Base-by-base conservation (phyloP, 2,329 filamentous ascomycete genomes). In the Nigrospora osmanthi region DNA sequence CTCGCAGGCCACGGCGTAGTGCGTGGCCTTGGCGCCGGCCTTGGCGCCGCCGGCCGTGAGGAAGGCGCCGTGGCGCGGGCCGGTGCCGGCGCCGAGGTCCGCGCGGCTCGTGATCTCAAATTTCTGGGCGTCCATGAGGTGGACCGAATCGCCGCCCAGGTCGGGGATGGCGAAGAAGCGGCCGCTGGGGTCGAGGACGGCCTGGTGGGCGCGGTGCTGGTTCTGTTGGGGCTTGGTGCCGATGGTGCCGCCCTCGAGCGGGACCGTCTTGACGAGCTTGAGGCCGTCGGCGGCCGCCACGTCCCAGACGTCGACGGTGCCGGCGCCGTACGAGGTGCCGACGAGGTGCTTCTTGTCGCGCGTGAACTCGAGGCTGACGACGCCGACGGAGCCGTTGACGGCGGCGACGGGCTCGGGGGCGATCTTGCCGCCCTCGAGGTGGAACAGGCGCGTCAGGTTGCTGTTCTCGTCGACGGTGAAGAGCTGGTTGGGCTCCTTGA, bases 11-110 rank as follows among this genome's bases (percentile, higher is more conserved):
- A 75, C 52, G 15, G 70, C 54, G 63, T 73, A 76, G 62, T 72
- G 71, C 3, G 65, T 69, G 14, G 67, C 62, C 42, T 49, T 37
- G 31, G 34, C 13, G 42, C 49, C 49, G 35, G 52, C 45, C 11
- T 44, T 53, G 37, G 53, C 54, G 9, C 59, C 60, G 35, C 33
- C 35, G n/a, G 52, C 44, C 2, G 63, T 64, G 56, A 68, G 67
- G 60, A 74, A 76, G 51, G 64, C 64, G 40, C 70, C 73, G 53
- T 77, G 74, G 15, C 74, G 72, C 4, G 74, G 74, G 1, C 73
- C 73, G 35, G 66, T 67, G 46, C 68, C 70, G 11, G 61, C 52
- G 11, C 63, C 60, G 45, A 70, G 58, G 6, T 51, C 39, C 35
- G 66, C 54, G 36, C 52, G 57, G 53, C 58, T 64, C 32, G 57